These are phyloP conservation scores for Solanum bulbocastanum DNA, from an alignment of 257 asterid species.

Conservation along the genomic window DNA sequence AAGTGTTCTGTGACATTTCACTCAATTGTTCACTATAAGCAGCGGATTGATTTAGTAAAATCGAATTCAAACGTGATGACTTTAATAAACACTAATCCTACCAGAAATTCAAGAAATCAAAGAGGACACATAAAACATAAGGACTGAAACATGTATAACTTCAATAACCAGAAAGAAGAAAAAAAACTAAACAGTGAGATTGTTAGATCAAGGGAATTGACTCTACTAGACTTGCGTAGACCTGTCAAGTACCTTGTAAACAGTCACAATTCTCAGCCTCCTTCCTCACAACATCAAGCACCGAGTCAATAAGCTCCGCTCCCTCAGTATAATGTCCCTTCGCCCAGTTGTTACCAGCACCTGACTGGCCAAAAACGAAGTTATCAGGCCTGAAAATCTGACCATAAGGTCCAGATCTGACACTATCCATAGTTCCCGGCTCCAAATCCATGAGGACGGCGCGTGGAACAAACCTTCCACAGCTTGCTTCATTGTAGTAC, in stretches of 20 bases:
- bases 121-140: not conserved
- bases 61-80: not conserved
- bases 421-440: conserved; percentile 7
- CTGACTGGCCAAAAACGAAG: not conserved
- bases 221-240: not conserved
- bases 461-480: conserved; percentile 8
- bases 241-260: not conserved
- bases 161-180: not conserved
- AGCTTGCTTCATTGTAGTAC: conserved; percentile 5
- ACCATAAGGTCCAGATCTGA: not conserved
- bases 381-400: conserved; percentile 1
- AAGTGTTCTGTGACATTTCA: not conserved
- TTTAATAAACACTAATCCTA: not conserved
- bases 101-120: not conserved
- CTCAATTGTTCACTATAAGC: not conserved
- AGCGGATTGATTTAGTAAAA: not conserved
- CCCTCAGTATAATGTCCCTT: conserved; percentile 1
- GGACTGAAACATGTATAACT: not conserved
- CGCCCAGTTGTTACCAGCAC: conserved; percentile 1
- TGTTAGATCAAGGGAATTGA: not conserved
- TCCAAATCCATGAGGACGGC: conserved; percentile 4
- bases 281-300: not conserved
- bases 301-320: not conserved
- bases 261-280: conserved; percentile 3
- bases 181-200: not conserved